Evolutionary conservation across 2,329 filamentous ascomycete species (phyloP).

Genomic region (Plectosphaerella plurivora): DNA sequence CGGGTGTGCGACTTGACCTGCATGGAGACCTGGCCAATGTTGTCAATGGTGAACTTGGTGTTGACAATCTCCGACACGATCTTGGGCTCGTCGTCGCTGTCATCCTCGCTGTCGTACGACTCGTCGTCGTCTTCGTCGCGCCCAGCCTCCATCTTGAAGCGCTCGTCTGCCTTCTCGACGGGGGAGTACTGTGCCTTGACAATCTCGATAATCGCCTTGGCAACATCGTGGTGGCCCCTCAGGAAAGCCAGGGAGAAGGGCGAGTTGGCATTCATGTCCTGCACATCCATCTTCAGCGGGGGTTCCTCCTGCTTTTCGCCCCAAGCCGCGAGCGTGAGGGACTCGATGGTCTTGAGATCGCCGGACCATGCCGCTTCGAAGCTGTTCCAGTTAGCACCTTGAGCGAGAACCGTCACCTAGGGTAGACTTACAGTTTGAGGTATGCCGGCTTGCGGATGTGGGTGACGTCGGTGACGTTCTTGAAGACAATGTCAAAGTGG

Average conservation of each 20-base stretch:
- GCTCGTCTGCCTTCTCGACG: constrained; percentile 43
- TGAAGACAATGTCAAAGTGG: constrained; percentile 46
- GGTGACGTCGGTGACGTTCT: constrained; percentile 48
- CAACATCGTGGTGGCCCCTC: constrained; percentile 59
- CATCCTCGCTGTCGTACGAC: constrained; percentile 22
- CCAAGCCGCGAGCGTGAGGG: constrained; percentile 58
- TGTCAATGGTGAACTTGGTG: constrained; percentile 69
- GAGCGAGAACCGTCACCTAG: background rate
- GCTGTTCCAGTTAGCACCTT: constrained; percentile 29
- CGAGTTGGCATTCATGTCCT: constrained; percentile 43
- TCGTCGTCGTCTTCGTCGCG: constrained; percentile 31
- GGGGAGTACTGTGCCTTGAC: constrained; percentile 63
- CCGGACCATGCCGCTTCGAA: constrained; percentile 72
- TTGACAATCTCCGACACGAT: constrained; percentile 54
- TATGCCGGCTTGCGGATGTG: constrained; percentile 55
- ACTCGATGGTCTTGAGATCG: constrained; percentile 63
- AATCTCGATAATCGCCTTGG: constrained; percentile 66
- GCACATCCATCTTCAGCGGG: constrained; percentile 60
- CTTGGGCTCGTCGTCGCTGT: constrained; percentile 30
- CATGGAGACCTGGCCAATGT: constrained; percentile 65
- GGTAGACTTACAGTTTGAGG: constrained; percentile 49
- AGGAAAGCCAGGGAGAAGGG: constrained; percentile 67
- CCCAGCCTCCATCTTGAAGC: constrained; percentile 39
- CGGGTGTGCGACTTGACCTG: constrained; percentile 61
- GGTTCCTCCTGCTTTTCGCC: constrained; percentile 44